phyloP scores from a whole-genome alignment of 1,284 basidiomycete species.

The Hemileia vastatrix region DNA sequence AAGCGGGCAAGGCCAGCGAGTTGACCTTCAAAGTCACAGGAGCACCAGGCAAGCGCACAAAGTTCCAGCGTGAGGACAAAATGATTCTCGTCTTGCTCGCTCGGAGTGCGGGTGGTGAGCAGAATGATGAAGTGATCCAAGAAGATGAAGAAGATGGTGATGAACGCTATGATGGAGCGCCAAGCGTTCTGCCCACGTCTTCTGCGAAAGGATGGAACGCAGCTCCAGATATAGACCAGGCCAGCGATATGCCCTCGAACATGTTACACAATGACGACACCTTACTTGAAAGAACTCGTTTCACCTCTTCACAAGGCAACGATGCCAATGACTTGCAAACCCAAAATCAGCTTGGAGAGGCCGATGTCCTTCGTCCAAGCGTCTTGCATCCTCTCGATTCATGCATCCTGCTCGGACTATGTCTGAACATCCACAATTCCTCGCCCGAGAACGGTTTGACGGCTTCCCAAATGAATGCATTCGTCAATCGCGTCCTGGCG shows the following conservation, averaged over 20 bases:
- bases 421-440: conserved; percentile 75
- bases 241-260: too few relatives aligned
- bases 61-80: conserved; percentile 75
- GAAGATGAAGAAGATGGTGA: too few relatives aligned
- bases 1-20: too few relatives aligned
- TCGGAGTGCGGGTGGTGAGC: too few relatives aligned
- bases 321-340: conserved; percentile 1
- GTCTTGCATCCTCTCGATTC: conserved; percentile 81
- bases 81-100: conserved; percentile 88
- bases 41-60: conserved; percentile 91
- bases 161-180: too few relatives aligned
- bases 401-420: conserved; percentile 73
- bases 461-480: conserved; percentile 76
- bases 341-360: conserved; percentile 51
- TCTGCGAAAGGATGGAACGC: too few relatives aligned
- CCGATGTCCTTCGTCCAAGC: too few relatives aligned
- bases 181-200: too few relatives aligned
- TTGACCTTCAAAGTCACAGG: too few relatives aligned
- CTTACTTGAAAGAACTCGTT: conserved; percentile 84
- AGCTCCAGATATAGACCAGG: too few relatives aligned
- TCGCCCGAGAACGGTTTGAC: conserved; percentile 72
- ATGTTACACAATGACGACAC: conserved; percentile 86
- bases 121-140: too few relatives aligned
- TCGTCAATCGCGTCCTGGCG: conserved; percentile 69
- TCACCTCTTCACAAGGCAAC: conserved; percentile 50